Evolutionary conservation across 139 green algal species (phyloP).

Genomic region (Pseudopediastrum boryanum): DNA sequence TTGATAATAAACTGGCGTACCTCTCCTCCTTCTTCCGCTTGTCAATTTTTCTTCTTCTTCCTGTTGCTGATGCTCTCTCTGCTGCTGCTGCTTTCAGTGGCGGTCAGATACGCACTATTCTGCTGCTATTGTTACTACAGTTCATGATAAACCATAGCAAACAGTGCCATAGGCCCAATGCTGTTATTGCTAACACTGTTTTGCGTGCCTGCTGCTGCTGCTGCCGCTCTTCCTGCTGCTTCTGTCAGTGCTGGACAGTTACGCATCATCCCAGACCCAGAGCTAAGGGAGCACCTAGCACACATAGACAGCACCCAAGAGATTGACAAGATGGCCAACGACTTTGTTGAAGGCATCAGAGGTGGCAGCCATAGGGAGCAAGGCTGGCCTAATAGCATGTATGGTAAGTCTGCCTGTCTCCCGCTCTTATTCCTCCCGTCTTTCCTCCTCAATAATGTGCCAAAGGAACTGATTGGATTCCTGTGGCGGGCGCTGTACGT

Average conservation of each 20-base stretch:
- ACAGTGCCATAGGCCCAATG: background rate
- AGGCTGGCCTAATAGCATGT: slow-evolving; percentile 47
- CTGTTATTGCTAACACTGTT: background rate
- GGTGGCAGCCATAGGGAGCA: slow-evolving; percentile 38
- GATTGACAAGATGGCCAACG: slow-evolving; percentile 44
- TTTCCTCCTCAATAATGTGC: background rate
- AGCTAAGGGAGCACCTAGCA: no score
- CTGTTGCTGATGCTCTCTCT: slow-evolving; percentile 3
- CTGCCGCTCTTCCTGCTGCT: no score
- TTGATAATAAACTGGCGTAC: no score
- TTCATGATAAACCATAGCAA: background rate
- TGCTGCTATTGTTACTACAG: background rate
- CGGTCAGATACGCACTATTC: background rate
- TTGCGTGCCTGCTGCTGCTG: background rate
- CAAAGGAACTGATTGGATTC: background rate
- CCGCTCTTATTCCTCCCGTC: background rate
- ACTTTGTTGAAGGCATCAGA: slow-evolving; percentile 55
- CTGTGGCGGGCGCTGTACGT: background rate
- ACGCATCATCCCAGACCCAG: no score
- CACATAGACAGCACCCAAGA: no score
- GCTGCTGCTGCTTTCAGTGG: slow-evolving; percentile 2
- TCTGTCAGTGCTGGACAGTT: no score
- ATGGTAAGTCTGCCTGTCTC: slow-evolving; percentile 14
- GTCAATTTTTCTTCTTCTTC: background rate
- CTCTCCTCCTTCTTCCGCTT: slow-evolving; percentile 6